Conservation (phyloP, 495 filamentous ascomycete species). For the Podospora anserina region DNA sequence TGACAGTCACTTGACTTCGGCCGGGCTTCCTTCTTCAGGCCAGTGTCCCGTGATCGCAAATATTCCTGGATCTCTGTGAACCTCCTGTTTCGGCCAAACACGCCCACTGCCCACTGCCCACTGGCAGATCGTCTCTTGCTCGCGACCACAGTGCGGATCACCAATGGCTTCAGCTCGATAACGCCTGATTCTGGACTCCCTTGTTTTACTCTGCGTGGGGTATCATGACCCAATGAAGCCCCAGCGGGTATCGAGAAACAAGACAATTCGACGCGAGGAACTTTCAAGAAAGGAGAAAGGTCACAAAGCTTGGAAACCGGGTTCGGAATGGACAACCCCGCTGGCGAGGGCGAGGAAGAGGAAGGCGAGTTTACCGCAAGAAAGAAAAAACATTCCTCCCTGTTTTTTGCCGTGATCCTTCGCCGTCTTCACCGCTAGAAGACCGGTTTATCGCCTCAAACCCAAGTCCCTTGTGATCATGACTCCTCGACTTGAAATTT, state of each 20-base stretch:
- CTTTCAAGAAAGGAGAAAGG: background rate
- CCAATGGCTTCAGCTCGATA: background rate
- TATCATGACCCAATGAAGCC: background rate
- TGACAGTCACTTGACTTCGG: conserved; percentile 2
- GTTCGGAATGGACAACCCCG: background rate
- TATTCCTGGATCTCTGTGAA: background rate
- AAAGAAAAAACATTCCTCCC: background rate
- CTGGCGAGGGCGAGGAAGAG: background rate
- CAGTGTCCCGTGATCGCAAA: background rate
- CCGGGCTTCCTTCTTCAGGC: background rate
- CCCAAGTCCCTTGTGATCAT: background rate
- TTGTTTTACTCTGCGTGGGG: too few relatives aligned
- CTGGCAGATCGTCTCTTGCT: background rate
- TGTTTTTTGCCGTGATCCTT: background rate
- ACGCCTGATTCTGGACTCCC: background rate
- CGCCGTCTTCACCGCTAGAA: background rate
- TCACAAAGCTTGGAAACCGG: background rate
- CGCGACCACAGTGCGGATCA: background rate
- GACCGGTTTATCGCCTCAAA: background rate
- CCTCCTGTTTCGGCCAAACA: conserved; percentile 5
- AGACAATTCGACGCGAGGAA: background rate
- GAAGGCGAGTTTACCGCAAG: background rate
- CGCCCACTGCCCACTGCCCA: background rate
- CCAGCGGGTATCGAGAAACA: background rate
- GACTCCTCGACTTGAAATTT: background rate